phyloP scores from a whole-genome alignment of 257 asterid genomes.

The Forsythia viridissima region DNA sequence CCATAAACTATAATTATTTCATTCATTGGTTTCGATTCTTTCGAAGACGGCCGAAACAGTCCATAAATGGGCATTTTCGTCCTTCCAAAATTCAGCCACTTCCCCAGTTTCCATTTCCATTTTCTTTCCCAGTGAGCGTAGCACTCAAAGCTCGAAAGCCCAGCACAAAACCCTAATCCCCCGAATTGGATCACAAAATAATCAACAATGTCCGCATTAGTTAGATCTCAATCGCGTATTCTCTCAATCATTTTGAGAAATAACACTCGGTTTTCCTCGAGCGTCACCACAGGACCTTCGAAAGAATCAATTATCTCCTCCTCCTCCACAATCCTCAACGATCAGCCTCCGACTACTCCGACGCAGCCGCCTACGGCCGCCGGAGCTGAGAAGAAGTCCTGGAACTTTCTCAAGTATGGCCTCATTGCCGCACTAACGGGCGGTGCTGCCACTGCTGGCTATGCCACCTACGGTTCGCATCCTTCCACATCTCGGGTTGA shows the following conservation, averaged over 20 bases:
- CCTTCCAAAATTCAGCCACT: no score
- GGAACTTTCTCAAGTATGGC: constrained; percentile 58
- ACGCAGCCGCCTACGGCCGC: constrained; percentile 40
- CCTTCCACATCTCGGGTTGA: not conserved
- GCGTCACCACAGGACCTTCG: constrained; percentile 38
- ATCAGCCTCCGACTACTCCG: constrained; percentile 45
- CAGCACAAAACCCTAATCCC: constrained; percentile 31
- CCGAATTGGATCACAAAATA: constrained; percentile 20
- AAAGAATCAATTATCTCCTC: constrained; percentile 49
- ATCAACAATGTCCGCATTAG: constrained; percentile 44
- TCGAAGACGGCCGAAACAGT: no score
- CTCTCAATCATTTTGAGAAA: constrained; percentile 31
- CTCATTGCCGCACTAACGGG: constrained; percentile 57
- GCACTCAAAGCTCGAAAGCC: not conserved
- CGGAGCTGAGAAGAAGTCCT: constrained; percentile 43
- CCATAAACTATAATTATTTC: no score
- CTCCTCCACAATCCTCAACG: constrained; percentile 47
- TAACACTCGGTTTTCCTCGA: constrained; percentile 34
- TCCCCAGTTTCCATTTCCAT: no score
- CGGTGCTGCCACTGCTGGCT: constrained; percentile 62
- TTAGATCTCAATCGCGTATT: constrained; percentile 44
- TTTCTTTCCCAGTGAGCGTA: not conserved
- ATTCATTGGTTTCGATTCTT: no score
- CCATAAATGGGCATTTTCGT: no score
- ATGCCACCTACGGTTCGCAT: constrained; percentile 69